Evolutionary conservation across 176 grass and related monocot genomes (phyloP), one percentile per base, ranked within the genome.

Genomic region (Paspalum vaginatum): DNA sequence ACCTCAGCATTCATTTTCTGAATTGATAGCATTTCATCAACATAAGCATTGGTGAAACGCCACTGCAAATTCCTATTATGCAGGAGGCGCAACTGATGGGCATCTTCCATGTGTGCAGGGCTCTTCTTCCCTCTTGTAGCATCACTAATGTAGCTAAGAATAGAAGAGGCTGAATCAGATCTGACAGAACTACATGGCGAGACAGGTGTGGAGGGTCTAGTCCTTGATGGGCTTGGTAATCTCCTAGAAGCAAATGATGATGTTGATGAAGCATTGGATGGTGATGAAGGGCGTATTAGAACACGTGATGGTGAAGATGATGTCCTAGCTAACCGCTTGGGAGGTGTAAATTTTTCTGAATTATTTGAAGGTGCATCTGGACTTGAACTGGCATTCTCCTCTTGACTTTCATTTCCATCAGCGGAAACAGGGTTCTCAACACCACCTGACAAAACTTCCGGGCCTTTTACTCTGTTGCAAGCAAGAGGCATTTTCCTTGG

Each of bases 1-100:
- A 98, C 96, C 96, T 98, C 90, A 61, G 92, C 78, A 84, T 47
- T 89, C 76, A 91, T 91, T 83, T 98, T 94, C 59, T 98, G 86
- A 89, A 87, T 91, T 38, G 82, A 88, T 75, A 84, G 53, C 74
- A 89, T 83, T 79, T 95, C 92, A 75, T 95, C 90, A 57, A 81
- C 66, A 68, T 85, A 91, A 32, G 92, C 90, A 93, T 91, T 98
- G 68, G 93, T 87, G 84, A 95, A 98, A 68, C 80, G 85, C 96
- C 96, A 98, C 68, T 98, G 96, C 67, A 93, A 75, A 79, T 78
- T 82, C 84, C 88, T 88, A 78, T 92, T 98, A 75, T 98, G 81
- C 70, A 95, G 80, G 26, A 95, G 76, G 56, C 82, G 88, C 76
- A 98, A 78, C 75, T 95, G 92, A 86, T 95, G 96, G 54, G 74